phyloP scores from a whole-genome alignment of 2,329 filamentous ascomycete species.

The Paramyrothecium sp. region DNA sequence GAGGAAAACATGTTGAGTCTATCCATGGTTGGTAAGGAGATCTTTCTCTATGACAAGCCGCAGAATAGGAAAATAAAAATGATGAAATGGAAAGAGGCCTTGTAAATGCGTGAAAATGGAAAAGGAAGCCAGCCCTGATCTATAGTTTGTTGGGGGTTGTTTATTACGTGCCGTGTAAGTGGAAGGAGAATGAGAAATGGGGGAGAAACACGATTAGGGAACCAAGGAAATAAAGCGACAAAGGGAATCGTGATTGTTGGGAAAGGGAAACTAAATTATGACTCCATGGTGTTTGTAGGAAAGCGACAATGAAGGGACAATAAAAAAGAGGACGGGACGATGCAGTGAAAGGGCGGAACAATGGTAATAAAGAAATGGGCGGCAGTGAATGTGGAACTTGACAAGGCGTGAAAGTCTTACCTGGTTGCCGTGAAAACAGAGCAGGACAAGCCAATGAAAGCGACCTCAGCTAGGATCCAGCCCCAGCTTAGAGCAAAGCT shows the following conservation, averaged over 20 bases:
- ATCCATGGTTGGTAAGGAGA: slow-evolving; percentile 8
- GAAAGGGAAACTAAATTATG: slow-evolving; percentile 8
- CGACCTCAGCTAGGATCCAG: slow-evolving; percentile 8
- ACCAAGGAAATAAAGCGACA: slow-evolving; percentile 6
- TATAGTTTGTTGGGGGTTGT: background rate
- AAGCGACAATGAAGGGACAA: slow-evolving; percentile 10
- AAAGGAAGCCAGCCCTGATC: background rate
- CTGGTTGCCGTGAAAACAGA: slow-evolving; percentile 18
- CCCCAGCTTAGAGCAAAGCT: slow-evolving; percentile 11
- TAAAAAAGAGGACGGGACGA: slow-evolving; percentile 1
- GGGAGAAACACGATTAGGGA: slow-evolving; percentile 1
- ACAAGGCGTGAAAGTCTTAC: slow-evolving; percentile 14
- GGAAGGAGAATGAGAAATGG: slow-evolving; percentile 3
- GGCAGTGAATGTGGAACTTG: slow-evolving; percentile 6
- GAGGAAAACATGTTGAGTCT: slow-evolving; percentile 33
- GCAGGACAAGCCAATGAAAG: slow-evolving; percentile 15
- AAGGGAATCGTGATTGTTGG: slow-evolving; percentile 5
- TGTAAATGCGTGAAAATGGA: background rate
- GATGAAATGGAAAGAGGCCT: background rate
- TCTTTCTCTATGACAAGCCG: slow-evolving; percentile 1
- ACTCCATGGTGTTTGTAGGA: slow-evolving; percentile 11
- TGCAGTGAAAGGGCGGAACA: slow-evolving; percentile 10
- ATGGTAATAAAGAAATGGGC: slow-evolving; percentile 21
- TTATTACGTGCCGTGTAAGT: background rate
- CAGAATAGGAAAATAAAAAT: background rate